phyloP scores from a whole-genome alignment of 1,284 basidiomycete species.

The Mycosarcoma maydis region DNA sequence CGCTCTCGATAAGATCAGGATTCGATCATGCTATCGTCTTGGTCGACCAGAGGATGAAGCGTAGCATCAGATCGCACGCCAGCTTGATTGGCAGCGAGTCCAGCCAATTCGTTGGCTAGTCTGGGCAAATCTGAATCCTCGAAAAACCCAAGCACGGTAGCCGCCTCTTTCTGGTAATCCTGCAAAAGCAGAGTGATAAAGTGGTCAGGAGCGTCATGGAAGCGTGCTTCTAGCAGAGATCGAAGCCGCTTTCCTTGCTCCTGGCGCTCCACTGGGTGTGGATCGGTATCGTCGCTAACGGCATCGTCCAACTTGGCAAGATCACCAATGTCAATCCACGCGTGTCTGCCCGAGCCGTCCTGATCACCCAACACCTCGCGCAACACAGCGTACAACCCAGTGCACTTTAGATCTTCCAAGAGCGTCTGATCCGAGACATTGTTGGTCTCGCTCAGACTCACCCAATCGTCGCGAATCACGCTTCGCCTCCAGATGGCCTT shows the following conservation, averaged over 20 bases:
- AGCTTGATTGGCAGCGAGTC: conserved; percentile 10
- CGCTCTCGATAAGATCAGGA: too few species aligned
- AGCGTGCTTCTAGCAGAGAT: conserved; percentile 17
- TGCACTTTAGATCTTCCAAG: conserved; percentile 25
- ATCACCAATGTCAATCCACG: conserved; percentile 9
- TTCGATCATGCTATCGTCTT: conserved; percentile 29
- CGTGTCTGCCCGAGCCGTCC: conserved; percentile 4
- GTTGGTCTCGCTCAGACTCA: conserved; percentile 42
- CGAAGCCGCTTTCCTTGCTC: neutral
- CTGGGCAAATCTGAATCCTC: conserved; percentile 38
- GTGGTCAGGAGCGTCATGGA: conserved; percentile 5
- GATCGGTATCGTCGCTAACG: neutral
- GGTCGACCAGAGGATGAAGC: too few species aligned
- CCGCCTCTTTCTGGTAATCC: conserved; percentile 22
- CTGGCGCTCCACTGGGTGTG: neutral
- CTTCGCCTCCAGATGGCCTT: conserved; percentile 84
- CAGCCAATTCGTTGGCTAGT: conserved; percentile 25
- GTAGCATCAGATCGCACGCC: neutral
- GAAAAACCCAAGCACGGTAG: conserved; percentile 13
- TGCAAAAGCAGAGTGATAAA: conserved; percentile 10
- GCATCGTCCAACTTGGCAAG: too few species aligned
- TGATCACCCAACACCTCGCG: conserved; percentile 19
- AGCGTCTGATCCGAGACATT: conserved; percentile 45
- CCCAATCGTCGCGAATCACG: conserved; percentile 80
- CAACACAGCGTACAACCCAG: conserved; percentile 34